Base-by-base conservation (phyloP, 1,284 basidiomycete genomes). In the Malassezia caprae region DNA sequence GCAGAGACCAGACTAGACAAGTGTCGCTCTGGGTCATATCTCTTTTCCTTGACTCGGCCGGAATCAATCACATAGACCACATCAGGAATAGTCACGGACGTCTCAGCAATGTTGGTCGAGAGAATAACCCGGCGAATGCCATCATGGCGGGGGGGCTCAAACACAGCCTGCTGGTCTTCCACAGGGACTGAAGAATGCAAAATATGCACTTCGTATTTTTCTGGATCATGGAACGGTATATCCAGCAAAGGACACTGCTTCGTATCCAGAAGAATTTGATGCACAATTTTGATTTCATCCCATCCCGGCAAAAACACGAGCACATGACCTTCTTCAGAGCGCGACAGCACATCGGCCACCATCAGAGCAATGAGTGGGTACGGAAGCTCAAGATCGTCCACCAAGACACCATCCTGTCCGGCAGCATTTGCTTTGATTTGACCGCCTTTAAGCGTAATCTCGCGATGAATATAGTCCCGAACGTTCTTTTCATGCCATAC, bases 81-180 rank as follows among this genome's bases (percentile, higher is more conserved):
- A 69, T 96, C 88, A 1, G 91, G 91, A 63, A 96, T 96, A 1
- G 91, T 56, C 6, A 56, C 44, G 5, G 88, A 90, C 1, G 90
- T 94, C 77, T 96, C 91, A 12, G 91, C 93, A 57, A 96, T 93
- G 76, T 96, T 96, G 43, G 91, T 96, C 3, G 91, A 83, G 37
- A 96, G 79, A 63, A 96, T 93, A 70, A 96, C 65, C 7, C 68
- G 61, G 58, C 91, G 84, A 19, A 90, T 81, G 17, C 88, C 87
- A 21, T 56, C 37, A 52, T 62, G 57, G 17, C 63, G 62, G 15
- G 64, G 61, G 6, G 65, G 67, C 51, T 68, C 84, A 74, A 96
- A 96, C 53, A 96, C 86, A 55, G 83, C 80, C 72, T 90, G 88
- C 73, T 96, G 91, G 66, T 96, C 90, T 2, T 82, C 81, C 12